These are phyloP conservation scores for Penicillium paneum DNA, from an alignment of 2,329 filamentous ascomycete species.

Conservation along the genomic window DNA sequence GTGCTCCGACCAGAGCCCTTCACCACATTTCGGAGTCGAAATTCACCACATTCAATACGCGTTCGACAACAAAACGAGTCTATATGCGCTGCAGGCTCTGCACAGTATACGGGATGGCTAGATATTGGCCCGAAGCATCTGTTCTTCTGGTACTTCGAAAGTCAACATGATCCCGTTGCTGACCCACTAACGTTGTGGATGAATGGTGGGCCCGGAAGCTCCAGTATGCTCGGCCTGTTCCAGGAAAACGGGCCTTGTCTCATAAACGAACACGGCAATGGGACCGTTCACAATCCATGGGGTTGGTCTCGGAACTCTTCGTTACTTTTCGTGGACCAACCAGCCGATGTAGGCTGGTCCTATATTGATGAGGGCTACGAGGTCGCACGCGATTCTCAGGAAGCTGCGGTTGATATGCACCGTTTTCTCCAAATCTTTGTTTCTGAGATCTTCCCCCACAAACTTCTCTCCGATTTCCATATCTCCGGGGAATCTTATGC, in stretches of 20 bases:
- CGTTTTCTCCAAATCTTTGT: slow-evolving; percentile 51
- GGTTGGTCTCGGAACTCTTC: slow-evolving; percentile 25
- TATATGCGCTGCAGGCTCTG: slow-evolving; percentile 16
- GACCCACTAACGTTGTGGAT: slow-evolving; percentile 53
- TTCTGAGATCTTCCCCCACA: slow-evolving; percentile 45
- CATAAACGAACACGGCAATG: slow-evolving; percentile 24
- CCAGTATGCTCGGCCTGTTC: slow-evolving; percentile 53
- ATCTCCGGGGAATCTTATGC: slow-evolving; percentile 52
- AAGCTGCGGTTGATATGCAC: slow-evolving; percentile 50
- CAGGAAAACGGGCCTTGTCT: slow-evolving; percentile 48
- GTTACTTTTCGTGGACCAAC: slow-evolving; percentile 29
- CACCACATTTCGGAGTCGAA: slow-evolving; percentile 2
- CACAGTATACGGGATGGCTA: slow-evolving; percentile 19
- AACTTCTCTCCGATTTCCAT: slow-evolving; percentile 41
- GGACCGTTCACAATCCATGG: slow-evolving; percentile 21
- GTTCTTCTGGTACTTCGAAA: slow-evolving; percentile 47
- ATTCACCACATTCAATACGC: slow-evolving; percentile 16
- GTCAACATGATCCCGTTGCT: slow-evolving; percentile 42
- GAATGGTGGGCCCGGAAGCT: slow-evolving; percentile 53
- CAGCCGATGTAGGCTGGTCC: slow-evolving; percentile 26
- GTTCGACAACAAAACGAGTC: slow-evolving; percentile 17
- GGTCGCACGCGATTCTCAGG: slow-evolving; percentile 37
- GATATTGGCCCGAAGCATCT: slow-evolving; percentile 11
- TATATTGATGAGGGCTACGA: slow-evolving; percentile 23
- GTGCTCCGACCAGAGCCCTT: neutral